Evolutionary conservation across 1,284 basidiomycete genomes (phyloP).

Genomic region (Afroboletus lepidellus): DNA sequence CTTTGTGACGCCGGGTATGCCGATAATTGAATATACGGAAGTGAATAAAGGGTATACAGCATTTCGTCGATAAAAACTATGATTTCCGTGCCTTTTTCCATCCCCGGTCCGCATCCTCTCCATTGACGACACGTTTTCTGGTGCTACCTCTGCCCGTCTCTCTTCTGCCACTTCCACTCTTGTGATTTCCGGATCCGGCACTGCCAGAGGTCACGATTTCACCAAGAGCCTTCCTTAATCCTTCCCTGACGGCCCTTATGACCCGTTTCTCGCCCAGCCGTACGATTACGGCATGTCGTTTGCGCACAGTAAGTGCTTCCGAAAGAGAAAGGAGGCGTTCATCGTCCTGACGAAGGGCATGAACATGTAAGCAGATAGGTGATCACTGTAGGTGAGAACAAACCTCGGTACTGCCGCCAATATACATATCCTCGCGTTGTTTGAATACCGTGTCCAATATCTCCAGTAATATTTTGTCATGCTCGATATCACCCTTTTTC

Average conservation of each 20-base stretch:
- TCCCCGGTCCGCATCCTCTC: conserved; percentile 2
- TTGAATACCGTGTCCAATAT: conserved; percentile 51
- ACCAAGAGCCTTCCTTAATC: conserved; percentile 14
- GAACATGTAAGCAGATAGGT: conserved; percentile 7
- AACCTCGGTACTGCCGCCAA: conserved; percentile 26
- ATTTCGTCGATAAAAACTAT: neutral
- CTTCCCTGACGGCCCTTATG: conserved; percentile 42
- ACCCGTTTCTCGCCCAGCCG: conserved; percentile 82
- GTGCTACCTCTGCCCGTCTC: neutral
- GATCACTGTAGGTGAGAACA: no score
- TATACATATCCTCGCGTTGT: conserved; percentile 54
- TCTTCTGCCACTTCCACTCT: neutral
- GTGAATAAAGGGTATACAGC: neutral
- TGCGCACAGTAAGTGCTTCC: conserved; percentile 43
- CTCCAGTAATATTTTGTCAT: conserved; percentile 49
- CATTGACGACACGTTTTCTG: conserved; percentile 19
- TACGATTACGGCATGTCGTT: conserved; percentile 68
- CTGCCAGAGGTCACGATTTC: conserved; percentile 2
- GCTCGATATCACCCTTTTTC: conserved; percentile 9
- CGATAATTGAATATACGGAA: no score
- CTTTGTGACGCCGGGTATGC: no score
- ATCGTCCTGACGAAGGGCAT: conserved; percentile 56
- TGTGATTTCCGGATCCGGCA: neutral
- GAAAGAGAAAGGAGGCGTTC: conserved; percentile 38
- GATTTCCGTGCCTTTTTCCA: conserved; percentile 26